Base-by-base conservation (phyloP, 495 filamentous ascomycete genomes). In the Zalerion maritima region DNA sequence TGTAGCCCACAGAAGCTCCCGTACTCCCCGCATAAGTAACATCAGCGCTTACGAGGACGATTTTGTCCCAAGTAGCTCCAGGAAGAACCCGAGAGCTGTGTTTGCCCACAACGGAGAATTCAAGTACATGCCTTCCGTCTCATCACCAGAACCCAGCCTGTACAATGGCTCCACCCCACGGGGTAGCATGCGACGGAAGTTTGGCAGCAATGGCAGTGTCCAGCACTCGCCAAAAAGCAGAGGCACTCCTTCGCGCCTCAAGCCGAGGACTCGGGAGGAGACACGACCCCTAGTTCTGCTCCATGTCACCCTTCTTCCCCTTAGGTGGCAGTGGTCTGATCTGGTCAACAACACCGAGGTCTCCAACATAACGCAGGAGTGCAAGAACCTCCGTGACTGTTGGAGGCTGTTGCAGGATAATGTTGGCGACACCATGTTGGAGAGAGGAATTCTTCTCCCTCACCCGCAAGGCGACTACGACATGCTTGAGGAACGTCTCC, bases 391-490 rank as follows among this genome's bases (percentile, higher is more conserved):
- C 16, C 69, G 71, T 41, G 69, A 75, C 30, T 73, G 78, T 18
- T 86, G 79, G 75, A 65, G 75, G 11, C 52, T 84, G 8, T 53
- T 94, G 3, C 70, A 75, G 41, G 80, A 86, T 21, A 79, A 81
- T 32, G 50, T 78, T 12, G 71, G 73, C 12, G 76, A 82, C 11
- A 87, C 79, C 0, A 72, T 93, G 2, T 55, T 89, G 7, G 78
- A 85, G 40, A 69, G 89, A 1, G 89, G 89, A 1, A 64, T 97
- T 10, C 58, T 97, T 23, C 66, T 97, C 5, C 74, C 82, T 1
- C 89, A 97, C 45, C 89, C 89, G 8, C 71, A 78, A 41, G 82
- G 85, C 34, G 77, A 91, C 38, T 94, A 86, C 44, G 87, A 92
- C 43, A 52, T 93, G 14, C 69, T 97, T 0, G 89, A 97, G 51